These are phyloP conservation scores for Calonectria hawksworthii DNA, from an alignment of 2,329 filamentous ascomycete species.

Conservation along the genomic window DNA sequence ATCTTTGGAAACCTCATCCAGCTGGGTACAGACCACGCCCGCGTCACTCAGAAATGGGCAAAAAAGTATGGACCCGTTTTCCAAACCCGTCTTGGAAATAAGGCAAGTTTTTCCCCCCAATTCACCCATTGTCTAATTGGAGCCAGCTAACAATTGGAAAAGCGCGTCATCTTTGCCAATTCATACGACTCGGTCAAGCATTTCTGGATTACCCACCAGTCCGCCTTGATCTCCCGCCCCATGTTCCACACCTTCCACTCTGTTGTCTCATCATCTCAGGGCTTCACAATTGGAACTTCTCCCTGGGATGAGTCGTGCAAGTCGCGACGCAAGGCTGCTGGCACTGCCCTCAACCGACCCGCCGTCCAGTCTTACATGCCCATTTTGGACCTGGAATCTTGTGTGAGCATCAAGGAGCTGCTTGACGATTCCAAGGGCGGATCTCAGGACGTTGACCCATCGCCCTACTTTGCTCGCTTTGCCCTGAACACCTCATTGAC, in stretches of 20 bases:
- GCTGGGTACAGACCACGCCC: conserved; percentile 70
- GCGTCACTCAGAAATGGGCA: conserved; percentile 68
- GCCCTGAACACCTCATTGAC: conserved; percentile 84
- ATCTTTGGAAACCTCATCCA: conserved; percentile 75
- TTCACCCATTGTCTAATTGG: neutral
- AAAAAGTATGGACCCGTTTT: conserved; percentile 75
- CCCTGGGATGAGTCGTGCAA: conserved; percentile 90
- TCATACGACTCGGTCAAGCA: conserved; percentile 80
- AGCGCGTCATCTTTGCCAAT: conserved; percentile 83
- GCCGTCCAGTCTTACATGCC: conserved; percentile 85
- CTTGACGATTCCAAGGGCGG: conserved; percentile 75
- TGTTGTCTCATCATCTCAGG: conserved; percentile 81
- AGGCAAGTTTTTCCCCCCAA: conserved; percentile 57
- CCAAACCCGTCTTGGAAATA: conserved; percentile 78
- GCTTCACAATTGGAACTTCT: conserved; percentile 86
- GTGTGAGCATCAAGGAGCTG: conserved; percentile 79
- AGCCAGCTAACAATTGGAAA: conserved; percentile 34
- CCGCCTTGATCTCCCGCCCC: conserved; percentile 81
- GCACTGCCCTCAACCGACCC: conserved; percentile 82
- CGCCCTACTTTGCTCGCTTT: conserved; percentile 80
- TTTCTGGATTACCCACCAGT: conserved; percentile 85
- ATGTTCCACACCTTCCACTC: conserved; percentile 86
- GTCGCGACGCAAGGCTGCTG: conserved; percentile 80
- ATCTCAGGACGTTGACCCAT: conserved; percentile 75
- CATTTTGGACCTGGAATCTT: conserved; percentile 83